A percentile compares a stretch with the other conserved stretches of the same genome.
phyloP scores from a whole-genome alignment of 345 rosid species.

The Hirschfeldia incana region DNA sequence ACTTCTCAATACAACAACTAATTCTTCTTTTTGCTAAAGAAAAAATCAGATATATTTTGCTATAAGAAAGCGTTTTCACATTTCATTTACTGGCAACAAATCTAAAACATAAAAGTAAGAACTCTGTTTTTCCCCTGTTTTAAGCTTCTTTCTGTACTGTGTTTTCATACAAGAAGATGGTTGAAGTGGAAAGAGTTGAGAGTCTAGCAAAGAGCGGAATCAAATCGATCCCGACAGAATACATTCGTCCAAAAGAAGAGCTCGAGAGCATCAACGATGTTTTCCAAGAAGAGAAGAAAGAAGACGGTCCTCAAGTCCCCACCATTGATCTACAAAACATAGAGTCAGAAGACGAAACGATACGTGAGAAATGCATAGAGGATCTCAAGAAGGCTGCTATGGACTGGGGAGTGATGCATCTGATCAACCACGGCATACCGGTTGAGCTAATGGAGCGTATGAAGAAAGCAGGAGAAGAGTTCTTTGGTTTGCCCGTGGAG shows the following conservation, averaged over 20 bases:
- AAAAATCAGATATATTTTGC: background rate
- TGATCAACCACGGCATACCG: conserved; percentile 79
- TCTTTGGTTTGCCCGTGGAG: conserved; percentile 65
- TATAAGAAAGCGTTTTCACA: conserved; percentile 20
- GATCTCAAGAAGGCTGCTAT: conserved; percentile 58
- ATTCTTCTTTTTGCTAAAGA: background rate
- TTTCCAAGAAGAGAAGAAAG: conserved; percentile 74
- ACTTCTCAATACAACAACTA: background rate
- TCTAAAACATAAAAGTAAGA: background rate
- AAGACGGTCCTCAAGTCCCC: conserved; percentile 80
- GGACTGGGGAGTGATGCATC: conserved; percentile 97
- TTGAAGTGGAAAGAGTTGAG: conserved; percentile 56
- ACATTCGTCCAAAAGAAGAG: conserved; percentile 77
- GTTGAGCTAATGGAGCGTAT: conserved; percentile 60
- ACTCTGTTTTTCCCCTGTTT: conserved; percentile 28
- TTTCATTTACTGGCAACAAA: conserved; percentile 11
- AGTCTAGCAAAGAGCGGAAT: conserved; percentile 73
- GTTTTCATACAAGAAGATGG: conserved; percentile 34
- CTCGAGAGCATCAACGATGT: conserved; percentile 64
- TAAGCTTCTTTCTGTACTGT: conserved; percentile 2
- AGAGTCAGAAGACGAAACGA: conserved; percentile 49
- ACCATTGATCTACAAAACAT: conserved; percentile 68
- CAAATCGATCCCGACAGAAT: conserved; percentile 69
- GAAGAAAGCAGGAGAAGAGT: conserved; percentile 60
- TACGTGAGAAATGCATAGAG: conserved; percentile 52